phyloP scores from a whole-genome alignment of 306 rosid genomes.

The Cicer judaicum region DNA sequence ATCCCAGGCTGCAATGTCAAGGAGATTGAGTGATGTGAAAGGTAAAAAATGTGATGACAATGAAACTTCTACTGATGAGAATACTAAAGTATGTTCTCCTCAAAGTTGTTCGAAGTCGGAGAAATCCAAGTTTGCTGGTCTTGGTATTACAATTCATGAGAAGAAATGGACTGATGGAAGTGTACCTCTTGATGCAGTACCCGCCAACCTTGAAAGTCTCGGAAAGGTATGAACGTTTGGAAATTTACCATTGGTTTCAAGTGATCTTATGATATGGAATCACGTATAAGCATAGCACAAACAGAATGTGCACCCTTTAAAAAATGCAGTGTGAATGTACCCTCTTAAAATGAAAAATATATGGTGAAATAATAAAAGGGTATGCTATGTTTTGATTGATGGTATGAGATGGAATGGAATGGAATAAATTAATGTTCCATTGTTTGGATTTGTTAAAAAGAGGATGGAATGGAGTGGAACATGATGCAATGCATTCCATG shows the following conservation, averaged over 20 bases:
- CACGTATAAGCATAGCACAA: not conserved
- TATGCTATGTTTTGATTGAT: too few species aligned
- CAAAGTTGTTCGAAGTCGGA: conserved; percentile 42
- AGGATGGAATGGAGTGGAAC: too few species aligned
- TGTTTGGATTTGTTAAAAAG: too few species aligned
- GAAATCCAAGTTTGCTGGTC: conserved; percentile 52
- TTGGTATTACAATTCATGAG: conserved; percentile 75
- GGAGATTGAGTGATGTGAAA: conserved; percentile 82
- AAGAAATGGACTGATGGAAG: conserved; percentile 96
- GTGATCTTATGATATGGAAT: not conserved
- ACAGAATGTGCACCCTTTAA: not conserved
- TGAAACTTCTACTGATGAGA: conserved; percentile 58
- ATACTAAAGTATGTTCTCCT: conserved; percentile 47
- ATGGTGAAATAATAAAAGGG: not conserved
- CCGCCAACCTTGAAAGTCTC: conserved; percentile 70
- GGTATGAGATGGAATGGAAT: too few species aligned
- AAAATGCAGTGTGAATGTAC: not conserved
- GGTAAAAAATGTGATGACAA: conserved; percentile 53
- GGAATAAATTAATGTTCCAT: too few species aligned
- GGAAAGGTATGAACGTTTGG: conserved; percentile 63
- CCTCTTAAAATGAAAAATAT: not conserved
- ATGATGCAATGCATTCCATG: too few species aligned
- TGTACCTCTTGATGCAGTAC: conserved; percentile 66
- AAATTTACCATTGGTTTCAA: not conserved
- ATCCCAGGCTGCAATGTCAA: conserved; percentile 82